phyloP scores from a whole-genome alignment of 208 protist genomes.

The Leishmania tarentolae region DNA sequence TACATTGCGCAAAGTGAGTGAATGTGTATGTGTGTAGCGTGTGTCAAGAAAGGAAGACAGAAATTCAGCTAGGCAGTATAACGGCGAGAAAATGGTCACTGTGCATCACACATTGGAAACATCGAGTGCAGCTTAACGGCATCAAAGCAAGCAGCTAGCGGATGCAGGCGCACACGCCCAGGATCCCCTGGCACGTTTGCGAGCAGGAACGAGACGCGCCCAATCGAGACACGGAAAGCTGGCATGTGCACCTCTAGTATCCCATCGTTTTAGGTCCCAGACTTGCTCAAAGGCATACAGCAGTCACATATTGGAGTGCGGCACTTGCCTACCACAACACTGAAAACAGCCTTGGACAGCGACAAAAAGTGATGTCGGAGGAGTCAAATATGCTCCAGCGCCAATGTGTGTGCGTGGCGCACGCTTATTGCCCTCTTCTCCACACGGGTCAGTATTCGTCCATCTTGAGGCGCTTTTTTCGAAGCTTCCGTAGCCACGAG shows the following conservation, averaged over 20 bases:
- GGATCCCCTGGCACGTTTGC: not conserved
- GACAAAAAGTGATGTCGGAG: not conserved
- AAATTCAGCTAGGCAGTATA: not conserved
- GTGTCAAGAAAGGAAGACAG: not conserved
- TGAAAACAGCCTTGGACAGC: not conserved
- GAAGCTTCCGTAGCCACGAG: conserved; percentile 26
- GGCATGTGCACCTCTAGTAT: not conserved
- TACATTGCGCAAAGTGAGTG: not conserved
- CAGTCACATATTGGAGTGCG: not conserved
- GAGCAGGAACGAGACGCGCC: not conserved
- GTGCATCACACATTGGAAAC: not conserved
- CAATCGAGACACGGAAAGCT: not conserved
- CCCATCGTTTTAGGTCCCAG: not conserved
- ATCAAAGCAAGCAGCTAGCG: not conserved
- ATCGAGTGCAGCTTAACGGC: not conserved
- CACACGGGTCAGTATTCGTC: conserved; percentile 4
- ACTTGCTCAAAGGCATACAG: not conserved
- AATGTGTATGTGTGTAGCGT: not conserved
- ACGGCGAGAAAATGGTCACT: not conserved
- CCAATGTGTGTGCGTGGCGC: too few species aligned
- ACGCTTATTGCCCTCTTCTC: not conserved
- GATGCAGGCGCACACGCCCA: not conserved
- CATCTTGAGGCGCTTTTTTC: conserved; percentile 18
- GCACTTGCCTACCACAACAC: not conserved
- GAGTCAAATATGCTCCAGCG: not conserved